Evolutionary conservation across 345 rosid genomes (phyloP), one percentile per base, ranked within the genome.

Genomic region (rapeseed (Brassica napus)): DNA sequence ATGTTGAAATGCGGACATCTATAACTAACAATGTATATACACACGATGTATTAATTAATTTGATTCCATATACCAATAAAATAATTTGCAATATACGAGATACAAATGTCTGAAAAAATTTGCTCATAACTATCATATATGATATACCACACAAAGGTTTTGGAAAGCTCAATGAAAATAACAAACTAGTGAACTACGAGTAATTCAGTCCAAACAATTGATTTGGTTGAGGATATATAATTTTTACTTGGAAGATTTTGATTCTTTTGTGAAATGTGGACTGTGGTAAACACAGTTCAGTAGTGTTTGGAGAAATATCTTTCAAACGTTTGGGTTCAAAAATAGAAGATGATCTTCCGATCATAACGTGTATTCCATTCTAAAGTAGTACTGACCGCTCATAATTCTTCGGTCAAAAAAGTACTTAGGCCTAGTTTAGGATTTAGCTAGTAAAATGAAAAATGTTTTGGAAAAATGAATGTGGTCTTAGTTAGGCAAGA

Each of bases 401-500:
- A 12, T 12, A 44, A 44, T 12, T 44, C 54, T 44, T 44, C 54
- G 54, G 54, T 44, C 54, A 12, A 44, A 11, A 11, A 11, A 44
- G 1, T 44, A 12, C n/a, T 12, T 44, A 12, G 54, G 54, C 1
- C 52, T 44, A 44, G 52, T 44, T 44, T 15, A 44, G 15, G 23
- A 26, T 24, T 54, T 32, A 35, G 44, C 28, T 14, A 34, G 37
- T 62, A 70, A 6, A n/a, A 57, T 28, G 21, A 75, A 49, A 78
- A 54, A 58, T 52, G 32, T 28, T 65, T 42, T 23, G 21, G 31
- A 12, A 79, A 63, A 69, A 60, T 12, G 18, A 69, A 74, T 39
- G 76, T 74, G 49, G 69, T 44, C 60, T 23, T 57, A 65, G 69
- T 81, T 81, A 81, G 80, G 80, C 80, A 65, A 75, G 64, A 76